These are phyloP conservation scores for Verruconis gallopava DNA, from an alignment of 2,329 filamentous ascomycete genomes.

Conservation along the genomic window DNA sequence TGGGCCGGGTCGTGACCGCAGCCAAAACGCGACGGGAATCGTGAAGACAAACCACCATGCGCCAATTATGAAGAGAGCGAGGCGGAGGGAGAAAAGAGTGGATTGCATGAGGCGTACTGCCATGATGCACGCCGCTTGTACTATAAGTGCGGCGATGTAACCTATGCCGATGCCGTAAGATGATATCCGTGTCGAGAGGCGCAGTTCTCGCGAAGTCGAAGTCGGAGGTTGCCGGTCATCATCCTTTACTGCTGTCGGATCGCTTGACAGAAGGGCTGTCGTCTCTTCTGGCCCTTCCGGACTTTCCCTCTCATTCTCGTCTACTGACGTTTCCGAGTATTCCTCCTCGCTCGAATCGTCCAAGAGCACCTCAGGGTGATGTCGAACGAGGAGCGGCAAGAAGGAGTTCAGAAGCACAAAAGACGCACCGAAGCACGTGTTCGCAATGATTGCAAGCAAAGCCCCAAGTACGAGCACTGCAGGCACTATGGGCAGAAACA, in stretches of 20 bases:
- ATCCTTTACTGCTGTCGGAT: conserved; percentile 1
- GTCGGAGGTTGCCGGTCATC: conserved; percentile 3
- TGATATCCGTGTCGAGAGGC: conserved; percentile 79
- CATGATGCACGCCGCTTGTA: conserved; percentile 70
- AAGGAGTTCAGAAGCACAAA: conserved; percentile 96
- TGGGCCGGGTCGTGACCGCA: conserved; percentile 78
- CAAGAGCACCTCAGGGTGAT: conserved; percentile 51
- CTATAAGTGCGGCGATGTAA: conserved; percentile 71
- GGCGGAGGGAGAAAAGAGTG: conserved; percentile 69
- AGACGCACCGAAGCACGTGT: conserved; percentile 87
- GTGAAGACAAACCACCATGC: conserved; percentile 90
- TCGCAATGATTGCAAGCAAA: conserved; percentile 75
- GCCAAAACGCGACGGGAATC: conserved; percentile 74
- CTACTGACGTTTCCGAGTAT: conserved; percentile 15
- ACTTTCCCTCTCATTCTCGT: conserved; percentile 2
- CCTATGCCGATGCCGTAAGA: conserved; percentile 88
- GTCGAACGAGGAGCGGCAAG: conserved; percentile 74
- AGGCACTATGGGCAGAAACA: conserved; percentile 68
- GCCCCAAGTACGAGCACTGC: conserved; percentile 69
- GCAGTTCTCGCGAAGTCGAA: conserved; percentile 51
- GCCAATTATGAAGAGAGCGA: conserved; percentile 79
- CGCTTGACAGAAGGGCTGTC: conserved; percentile 4
- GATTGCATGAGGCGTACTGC: conserved; percentile 53
- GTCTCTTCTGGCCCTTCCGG: not conserved
- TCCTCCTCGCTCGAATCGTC: conserved; percentile 16